phyloP scores from a whole-genome alignment of 1,284 basidiomycete species.

The Singerocomus inundabilis region DNA sequence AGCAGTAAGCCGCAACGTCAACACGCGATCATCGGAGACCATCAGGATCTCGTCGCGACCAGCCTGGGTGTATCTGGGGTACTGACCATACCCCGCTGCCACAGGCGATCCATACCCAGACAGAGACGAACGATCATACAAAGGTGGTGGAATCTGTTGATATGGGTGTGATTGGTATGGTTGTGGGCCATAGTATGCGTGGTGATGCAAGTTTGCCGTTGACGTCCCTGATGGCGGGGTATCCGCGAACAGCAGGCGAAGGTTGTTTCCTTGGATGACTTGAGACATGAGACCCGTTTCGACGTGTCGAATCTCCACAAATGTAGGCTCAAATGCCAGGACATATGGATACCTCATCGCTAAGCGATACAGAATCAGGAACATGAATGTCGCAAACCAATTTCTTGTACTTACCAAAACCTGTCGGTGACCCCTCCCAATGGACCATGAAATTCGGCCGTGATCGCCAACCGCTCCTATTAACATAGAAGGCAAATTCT shows the following conservation, averaged over 20 bases:
- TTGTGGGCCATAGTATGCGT: constrained; percentile 34
- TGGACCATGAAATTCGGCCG: constrained; percentile 91
- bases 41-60: constrained; percentile 77
- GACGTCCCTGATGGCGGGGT: constrained; percentile 83
- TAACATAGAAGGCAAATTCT: constrained; percentile 99
- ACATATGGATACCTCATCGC: constrained; percentile 97
- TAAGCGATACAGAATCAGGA: constrained; percentile 33
- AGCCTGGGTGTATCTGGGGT: constrained; percentile 43
- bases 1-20: constrained; percentile 50
- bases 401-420: constrained; percentile 71
- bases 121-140: constrained; percentile 35
- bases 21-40: constrained; percentile 76
- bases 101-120: constrained; percentile 43
- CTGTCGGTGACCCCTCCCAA: constrained; percentile 95
- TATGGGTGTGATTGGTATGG: constrained; percentile 40
- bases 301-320: constrained; percentile 96
- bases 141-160: constrained; percentile 23
- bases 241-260: constrained; percentile 91
- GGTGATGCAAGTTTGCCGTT: constrained; percentile 34
- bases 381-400: background rate
- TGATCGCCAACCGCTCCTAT: constrained; percentile 93
- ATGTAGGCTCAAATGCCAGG: constrained; percentile 94
- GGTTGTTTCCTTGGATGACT: constrained; percentile 90
- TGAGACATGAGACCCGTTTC: constrained; percentile 91
- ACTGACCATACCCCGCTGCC: constrained; percentile 38